Evolutionary conservation across 306 rosid species (phyloP).

Genomic region (Ammopiptanthus mongolicus): DNA sequence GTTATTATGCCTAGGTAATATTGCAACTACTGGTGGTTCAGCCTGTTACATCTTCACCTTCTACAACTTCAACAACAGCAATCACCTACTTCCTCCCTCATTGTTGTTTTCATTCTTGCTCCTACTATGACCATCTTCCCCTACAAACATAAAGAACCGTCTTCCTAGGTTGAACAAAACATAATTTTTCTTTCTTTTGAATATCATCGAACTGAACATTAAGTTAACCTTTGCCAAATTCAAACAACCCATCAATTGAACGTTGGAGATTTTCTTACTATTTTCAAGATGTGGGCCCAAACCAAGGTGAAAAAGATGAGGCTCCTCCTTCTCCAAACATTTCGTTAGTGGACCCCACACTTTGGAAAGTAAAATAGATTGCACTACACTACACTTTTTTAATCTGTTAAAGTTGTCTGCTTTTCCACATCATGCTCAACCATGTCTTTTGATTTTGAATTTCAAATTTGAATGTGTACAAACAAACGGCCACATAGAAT

Average conservation of each 20-base stretch:
- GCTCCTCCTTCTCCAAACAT: not conserved
- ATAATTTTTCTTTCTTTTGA: too few species aligned
- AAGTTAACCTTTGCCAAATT: not conserved
- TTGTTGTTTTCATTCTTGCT: too few species aligned
- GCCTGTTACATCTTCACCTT: slow-evolving; percentile 14
- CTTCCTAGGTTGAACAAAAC: not conserved
- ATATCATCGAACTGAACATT: too few species aligned
- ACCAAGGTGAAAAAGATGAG: not conserved
- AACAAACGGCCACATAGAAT: slow-evolving; percentile 32
- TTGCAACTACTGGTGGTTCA: slow-evolving; percentile 36
- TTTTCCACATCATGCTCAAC: slow-evolving; percentile 32
- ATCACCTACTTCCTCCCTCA: not conserved
- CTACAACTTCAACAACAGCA: slow-evolving; percentile 3
- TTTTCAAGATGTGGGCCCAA: slow-evolving; percentile 35
- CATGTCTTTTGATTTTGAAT: slow-evolving; percentile 39
- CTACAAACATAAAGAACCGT: not conserved
- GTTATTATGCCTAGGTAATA: not conserved
- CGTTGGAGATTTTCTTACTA: not conserved
- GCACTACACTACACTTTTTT: slow-evolving; percentile 2
- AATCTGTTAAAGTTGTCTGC: slow-evolving; percentile 12
- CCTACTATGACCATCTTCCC: not conserved
- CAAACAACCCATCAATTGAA: not conserved
- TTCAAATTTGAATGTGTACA: slow-evolving; percentile 62
- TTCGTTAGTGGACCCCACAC: slow-evolving; percentile 37
- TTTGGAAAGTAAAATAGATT: slow-evolving; percentile 5